Evolutionary conservation across 2,329 filamentous ascomycete species (phyloP), one percentile per base, ranked within the genome.

Genomic region (Decorospora gaudefroyi): DNA sequence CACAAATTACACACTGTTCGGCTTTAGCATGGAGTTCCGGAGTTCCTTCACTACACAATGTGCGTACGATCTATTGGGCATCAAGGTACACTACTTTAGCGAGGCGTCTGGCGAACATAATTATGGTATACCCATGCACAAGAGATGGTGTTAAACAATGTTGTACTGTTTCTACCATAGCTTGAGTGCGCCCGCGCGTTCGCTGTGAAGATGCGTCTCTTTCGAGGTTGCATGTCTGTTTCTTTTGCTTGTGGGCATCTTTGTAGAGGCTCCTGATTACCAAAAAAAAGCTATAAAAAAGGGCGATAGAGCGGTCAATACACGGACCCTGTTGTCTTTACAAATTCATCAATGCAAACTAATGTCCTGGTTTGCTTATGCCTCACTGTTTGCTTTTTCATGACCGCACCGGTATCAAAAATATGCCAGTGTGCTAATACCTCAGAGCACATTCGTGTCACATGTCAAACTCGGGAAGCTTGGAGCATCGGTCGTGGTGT

Each of bases 91-190:
- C 15, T 41, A 11, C 31, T 37, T 52, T 50, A 50, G 49, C 49
- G 35, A 35, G 49, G 49, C 49, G 49, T 52, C 46, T 43, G 46
- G 49, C 37, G 46, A 39, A 39, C 22, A 32, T 13, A n/a, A 34
- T 25, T 29, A 28, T 29, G 42, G 30, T 36, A 42, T 46, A 46
- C 33, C 39, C 23, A 38, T 37, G 39, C 34, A 25, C 23, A 42
- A 25, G 34, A 43, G 18, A 21, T 33, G 41, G 45, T 15, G 28
- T 38, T 40, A 19, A 17, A 47, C 12, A 30, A 21, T 13, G 23
- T 28, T 33, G 22, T 44, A 19, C 33, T 38, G 23, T 10, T 18
- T 42, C 12, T 27, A 12, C 17, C 30, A 9, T 16, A 22, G 22
- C 13, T 23, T 6, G 16, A 32, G 6, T 12, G 16, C 13, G 29